Base-by-base conservation (phyloP, 208 protist genomes). In the Trypanosoma avium region DNA sequence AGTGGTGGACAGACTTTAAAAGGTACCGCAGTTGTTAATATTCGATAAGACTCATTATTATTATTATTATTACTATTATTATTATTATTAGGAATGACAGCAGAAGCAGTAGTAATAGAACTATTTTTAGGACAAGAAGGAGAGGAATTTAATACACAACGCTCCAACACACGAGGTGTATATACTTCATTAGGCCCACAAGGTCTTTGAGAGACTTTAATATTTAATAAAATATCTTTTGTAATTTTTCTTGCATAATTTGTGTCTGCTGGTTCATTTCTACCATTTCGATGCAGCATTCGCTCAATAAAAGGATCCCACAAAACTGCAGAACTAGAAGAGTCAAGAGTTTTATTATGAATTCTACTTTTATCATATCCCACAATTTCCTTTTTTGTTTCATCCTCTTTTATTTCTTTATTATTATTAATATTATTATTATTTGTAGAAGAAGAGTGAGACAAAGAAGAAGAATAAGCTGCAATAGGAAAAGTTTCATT, bases 1-100 rank as follows among this genome's bases (percentile, higher is more conserved):
- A 60, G 32, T 47, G 54, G 54, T 29, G 54, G 35, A 47, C 54
- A 60, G 10, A 13, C 0, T 21, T 48, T 26, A 24, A 60, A 60
- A 32, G n/a, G n/a, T n/a, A 22, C 36, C 19, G 3, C 33, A 21
- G 54, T 5, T 19, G 54, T 8, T 42, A 15, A 42, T 42, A 13
- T 1, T n/a, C 36, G 7, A 42, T 42, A 42, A 9, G 7, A 9
- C 24, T 22, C 49, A 22, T 10, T 7, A 30, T 24, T 15, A 52
- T 17, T 12, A 13, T 52, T 4, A 52, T 5, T 5, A 30, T 15
- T 12, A 30, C 15, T 24, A 5, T 30, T 30, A 29, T 52, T 24
- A 52, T 30, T 5, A 30, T 30, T 30, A 24, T 4, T 30, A 30
- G 12, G 10, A 1, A 42, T 9, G 17, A n/a, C 36, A 42, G 12